Evolutionary conservation across 2,329 filamentous ascomycete genomes (phyloP).

Genomic region (Hymenoscyphus linearis): DNA sequence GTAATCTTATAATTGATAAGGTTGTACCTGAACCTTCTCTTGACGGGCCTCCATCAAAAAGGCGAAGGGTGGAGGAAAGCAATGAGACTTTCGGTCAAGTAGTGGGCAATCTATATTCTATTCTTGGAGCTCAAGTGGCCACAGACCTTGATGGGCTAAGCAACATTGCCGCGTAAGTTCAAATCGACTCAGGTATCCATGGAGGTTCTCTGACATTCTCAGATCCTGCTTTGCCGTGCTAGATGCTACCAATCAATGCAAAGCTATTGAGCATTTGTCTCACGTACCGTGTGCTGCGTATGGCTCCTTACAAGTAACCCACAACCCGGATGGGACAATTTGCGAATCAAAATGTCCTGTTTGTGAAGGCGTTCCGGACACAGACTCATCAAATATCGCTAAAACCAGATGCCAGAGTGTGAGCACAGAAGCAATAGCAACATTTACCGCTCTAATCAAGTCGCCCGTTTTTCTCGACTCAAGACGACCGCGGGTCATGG

Average conservation of each 20-base stretch:
- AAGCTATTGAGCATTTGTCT: conserved; percentile 50
- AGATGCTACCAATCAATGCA: conserved; percentile 45
- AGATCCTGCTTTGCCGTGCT: conserved; percentile 42
- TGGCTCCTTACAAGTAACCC: conserved; percentile 35
- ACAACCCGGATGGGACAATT: conserved; percentile 28
- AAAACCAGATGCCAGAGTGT: conserved; percentile 15
- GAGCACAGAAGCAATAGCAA: conserved; percentile 37
- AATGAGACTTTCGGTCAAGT: conserved; percentile 30
- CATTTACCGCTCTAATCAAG: conserved; percentile 42
- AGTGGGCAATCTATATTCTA: conserved; percentile 29
- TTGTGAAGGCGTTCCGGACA: conserved; percentile 24
- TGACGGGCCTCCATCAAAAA: conserved; percentile 24
- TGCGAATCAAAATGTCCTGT: conserved; percentile 24
- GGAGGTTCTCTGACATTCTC: conserved; percentile 11
- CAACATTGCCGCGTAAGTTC: conserved; percentile 44
- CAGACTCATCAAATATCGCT: conserved; percentile 16
- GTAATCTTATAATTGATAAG: conserved; percentile 15
- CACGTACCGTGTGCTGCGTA: conserved; percentile 52
- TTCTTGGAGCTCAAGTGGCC: conserved; percentile 34
- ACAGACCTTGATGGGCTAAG: conserved; percentile 37
- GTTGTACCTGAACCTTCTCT: not conserved
- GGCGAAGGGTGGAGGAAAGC: conserved; percentile 31
- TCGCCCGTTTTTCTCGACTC: conserved; percentile 45
- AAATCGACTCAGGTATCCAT: not conserved
- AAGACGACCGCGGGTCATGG: conserved; percentile 59